Percentiles rank a stretch among this genome's conserved stretches.
phyloP scores from a whole-genome alignment of 2,329 filamentous ascomycete genomes.

The Beauveria bassiana region DNA sequence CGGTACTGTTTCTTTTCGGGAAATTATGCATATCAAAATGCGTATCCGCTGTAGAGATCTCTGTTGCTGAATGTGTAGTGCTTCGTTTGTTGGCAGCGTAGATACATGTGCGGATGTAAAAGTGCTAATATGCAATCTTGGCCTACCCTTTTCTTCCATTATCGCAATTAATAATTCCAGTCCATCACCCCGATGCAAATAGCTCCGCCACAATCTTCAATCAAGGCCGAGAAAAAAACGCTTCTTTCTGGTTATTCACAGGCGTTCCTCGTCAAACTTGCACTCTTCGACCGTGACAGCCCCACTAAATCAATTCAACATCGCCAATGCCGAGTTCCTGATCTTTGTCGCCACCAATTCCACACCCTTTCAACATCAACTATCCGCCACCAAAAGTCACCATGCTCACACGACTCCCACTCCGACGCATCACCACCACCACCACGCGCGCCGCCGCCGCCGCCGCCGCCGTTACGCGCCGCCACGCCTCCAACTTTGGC shows the following conservation, averaged over 20 bases:
- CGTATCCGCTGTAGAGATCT: neutral
- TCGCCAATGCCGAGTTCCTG: neutral
- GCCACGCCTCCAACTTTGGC: constrained; percentile 36
- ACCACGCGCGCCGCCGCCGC: neutral
- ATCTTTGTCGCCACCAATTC: neutral
- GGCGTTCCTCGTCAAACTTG: no score
- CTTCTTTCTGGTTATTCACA: no score
- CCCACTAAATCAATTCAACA: neutral
- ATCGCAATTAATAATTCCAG: no score
- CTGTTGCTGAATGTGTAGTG: neutral
- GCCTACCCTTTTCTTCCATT: no score
- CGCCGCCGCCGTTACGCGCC: constrained; percentile 15
- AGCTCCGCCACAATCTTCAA: no score
- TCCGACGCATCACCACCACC: constrained; percentile 15
- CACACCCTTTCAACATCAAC: neutral
- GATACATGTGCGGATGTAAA: neutral
- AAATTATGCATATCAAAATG: neutral
- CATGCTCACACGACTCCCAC: constrained; percentile 6
- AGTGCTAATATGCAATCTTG: neutral
- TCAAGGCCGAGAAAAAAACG: no score
- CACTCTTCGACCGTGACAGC: neutral
- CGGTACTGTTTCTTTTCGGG: neutral
- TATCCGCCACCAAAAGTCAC: neutral
- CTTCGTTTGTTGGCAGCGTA: neutral
- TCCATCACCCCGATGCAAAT: no score